Conservation (phyloP, 176 grass and related monocot species). For the Tillandsia fasciculata region DNA sequence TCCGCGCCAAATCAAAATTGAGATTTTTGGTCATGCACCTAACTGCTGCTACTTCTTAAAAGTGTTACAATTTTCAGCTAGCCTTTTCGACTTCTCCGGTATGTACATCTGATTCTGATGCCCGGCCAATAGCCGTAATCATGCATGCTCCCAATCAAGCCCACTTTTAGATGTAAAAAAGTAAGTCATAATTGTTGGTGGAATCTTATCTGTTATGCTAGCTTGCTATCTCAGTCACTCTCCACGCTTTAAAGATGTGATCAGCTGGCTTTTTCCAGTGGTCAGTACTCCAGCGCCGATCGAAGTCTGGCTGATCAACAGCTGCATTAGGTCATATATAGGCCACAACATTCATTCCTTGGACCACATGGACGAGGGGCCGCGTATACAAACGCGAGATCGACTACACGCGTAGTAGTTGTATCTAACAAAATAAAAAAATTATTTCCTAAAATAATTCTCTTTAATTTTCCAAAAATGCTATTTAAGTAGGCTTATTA, state of each 20-base stretch:
- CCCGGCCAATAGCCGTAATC: slow-evolving; percentile 35
- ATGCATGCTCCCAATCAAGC: slow-evolving; percentile 26
- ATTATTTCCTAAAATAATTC: no score
- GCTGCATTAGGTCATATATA: not conserved
- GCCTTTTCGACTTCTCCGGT: not conserved
- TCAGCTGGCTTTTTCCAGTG: not conserved
- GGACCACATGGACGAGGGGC: not conserved
- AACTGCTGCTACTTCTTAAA: no score
- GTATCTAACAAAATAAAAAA: no score
- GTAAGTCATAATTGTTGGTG: slow-evolving; percentile 36
- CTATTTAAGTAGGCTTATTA: no score
- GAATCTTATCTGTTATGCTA: slow-evolving; percentile 59
- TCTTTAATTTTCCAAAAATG: no score
- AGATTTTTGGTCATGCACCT: no score
- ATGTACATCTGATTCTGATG: slow-evolving; percentile 18
- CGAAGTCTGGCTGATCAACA: no score
- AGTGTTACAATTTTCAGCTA: not conserved
- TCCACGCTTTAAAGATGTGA: not conserved
- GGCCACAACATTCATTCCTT: not conserved
- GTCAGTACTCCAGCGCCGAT: no score
- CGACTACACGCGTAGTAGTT: not conserved
- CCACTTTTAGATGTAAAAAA: slow-evolving; percentile 41
- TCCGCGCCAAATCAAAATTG: no score
- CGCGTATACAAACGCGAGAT: not conserved
- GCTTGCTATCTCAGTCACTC: slow-evolving; percentile 15